Evolutionary conservation across 2,329 filamentous ascomycete species (phyloP).

Genomic region (Botryosphaeria dothidea): DNA sequence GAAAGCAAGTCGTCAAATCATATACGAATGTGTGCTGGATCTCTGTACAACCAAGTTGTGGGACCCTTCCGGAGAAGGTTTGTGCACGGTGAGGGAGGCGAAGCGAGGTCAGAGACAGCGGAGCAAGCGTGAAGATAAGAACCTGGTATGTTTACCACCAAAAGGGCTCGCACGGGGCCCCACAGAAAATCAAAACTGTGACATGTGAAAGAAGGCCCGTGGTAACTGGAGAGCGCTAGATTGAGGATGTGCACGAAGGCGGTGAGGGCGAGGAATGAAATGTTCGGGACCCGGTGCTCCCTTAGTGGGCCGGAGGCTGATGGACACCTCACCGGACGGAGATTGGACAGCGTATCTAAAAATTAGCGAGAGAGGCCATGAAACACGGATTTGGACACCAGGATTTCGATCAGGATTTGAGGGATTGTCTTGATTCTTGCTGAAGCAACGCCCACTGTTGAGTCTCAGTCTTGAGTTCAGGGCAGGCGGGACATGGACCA

Average conservation of each 20-base stretch:
- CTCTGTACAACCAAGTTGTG: neutral
- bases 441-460: neutral
- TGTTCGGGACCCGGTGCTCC: neutral
- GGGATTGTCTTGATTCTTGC: neutral
- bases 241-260: slow-evolving; percentile 1
- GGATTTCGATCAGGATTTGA: neutral
- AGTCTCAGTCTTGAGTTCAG: neutral
- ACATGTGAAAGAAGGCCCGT: slow-evolving; percentile 9
- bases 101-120: neutral
- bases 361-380: neutral
- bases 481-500: neutral
- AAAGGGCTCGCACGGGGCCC: neutral
- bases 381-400: neutral
- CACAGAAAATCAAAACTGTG: slow-evolving; percentile 1
- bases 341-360: neutral
- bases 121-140: neutral
- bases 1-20: neutral
- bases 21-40: neutral
- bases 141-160: neutral
- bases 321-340: neutral
- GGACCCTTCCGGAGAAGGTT: neutral
- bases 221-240: neutral
- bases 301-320: neutral
- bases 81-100: neutral
- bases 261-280: slow-evolving; percentile 6